Evolutionary conservation across 2,329 filamentous ascomycete species (phyloP).

Genomic region (Cryphonectria japonica): DNA sequence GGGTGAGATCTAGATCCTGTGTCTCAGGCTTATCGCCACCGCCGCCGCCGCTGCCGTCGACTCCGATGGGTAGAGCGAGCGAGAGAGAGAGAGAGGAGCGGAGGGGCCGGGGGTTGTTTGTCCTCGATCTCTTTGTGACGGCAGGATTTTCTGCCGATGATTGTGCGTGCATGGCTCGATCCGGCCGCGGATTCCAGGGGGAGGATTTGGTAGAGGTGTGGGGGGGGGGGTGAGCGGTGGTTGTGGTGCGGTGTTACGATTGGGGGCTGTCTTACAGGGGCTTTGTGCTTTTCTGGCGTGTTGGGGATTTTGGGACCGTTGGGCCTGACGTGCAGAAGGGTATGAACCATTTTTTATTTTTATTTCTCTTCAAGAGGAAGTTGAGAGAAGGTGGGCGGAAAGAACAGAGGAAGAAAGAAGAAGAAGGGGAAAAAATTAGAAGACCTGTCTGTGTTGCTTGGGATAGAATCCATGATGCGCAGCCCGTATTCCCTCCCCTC

Average conservation of each 20-base stretch:
- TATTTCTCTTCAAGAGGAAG: background rate
- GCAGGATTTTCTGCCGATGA: background rate
- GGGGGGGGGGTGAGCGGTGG: background rate
- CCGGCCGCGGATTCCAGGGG: slow-evolving; percentile 8
- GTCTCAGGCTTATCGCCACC: slow-evolving; percentile 4
- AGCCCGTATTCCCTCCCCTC: background rate
- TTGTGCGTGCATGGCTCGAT: background rate
- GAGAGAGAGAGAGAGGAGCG: background rate
- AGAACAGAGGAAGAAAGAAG: no score
- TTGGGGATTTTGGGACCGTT: background rate
- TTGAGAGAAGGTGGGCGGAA: no score
- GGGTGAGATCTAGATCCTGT: slow-evolving; percentile 11
- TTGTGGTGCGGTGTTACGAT: background rate
- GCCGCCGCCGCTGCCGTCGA: background rate
- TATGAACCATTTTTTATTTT: background rate
- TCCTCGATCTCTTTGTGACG: background rate
- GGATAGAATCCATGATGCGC: no score
- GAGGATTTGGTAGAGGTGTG: background rate
- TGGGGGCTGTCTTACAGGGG: slow-evolving; percentile 1
- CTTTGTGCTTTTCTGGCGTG: background rate
- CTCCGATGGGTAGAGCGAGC: background rate
- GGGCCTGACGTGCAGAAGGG: background rate
- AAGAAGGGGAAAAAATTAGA: no score
- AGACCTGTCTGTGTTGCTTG: no score
- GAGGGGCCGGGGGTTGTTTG: background rate